Base-by-base conservation (phyloP, 192 early-diverging fungal genomes). In the Pilobolus umbonatus region DNA sequence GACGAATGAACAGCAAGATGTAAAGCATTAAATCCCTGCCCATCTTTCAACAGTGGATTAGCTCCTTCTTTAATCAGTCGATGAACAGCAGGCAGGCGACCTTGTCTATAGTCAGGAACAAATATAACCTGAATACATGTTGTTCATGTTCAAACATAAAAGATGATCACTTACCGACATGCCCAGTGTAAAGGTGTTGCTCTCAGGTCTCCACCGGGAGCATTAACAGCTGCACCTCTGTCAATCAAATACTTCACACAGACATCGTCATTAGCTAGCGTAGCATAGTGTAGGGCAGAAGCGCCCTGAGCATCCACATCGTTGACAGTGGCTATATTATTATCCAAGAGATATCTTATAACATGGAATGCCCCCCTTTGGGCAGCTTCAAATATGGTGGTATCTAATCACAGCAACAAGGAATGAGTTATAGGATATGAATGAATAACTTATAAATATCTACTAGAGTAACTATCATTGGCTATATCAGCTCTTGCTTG, bases 171-270 rank as follows among this genome's bases (percentile, higher is more conserved):
- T 60, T 67, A 85, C 81, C 89, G 79, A 44, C 87, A 67, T 21
- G 94, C 95, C 96, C 96, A 98, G 56, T 96, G 94, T 53, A 98
- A 69, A 5, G 95, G 92, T 10, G 93, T 88, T 3, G 93, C 91
- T n/a, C 75, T 66, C 24, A 90, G 73, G 14, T 92, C 88, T 35
- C 85, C 86, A 46, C 89, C 90, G 47, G 78, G 51, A 2, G 78
- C 78, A 69, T 98, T 85, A 21, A 95, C 69, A 29, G 82, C 76
- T 0, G 90, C 91, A 30, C 87, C 85, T 39, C 78, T 68, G 64
- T 93, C 91, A 35, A 95, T 74, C 38, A 98, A 71, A 55, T 81
- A 92, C 60, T 83, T 77, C 22, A 86, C 84, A 14, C 94, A 73
- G 0, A 75, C 68, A 43, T 90, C 74, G 22, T 85, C 79, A 49